Evolutionary conservation across 106 monocot species (phyloP).

Genomic region (Alisma plantagoaquatica): DNA sequence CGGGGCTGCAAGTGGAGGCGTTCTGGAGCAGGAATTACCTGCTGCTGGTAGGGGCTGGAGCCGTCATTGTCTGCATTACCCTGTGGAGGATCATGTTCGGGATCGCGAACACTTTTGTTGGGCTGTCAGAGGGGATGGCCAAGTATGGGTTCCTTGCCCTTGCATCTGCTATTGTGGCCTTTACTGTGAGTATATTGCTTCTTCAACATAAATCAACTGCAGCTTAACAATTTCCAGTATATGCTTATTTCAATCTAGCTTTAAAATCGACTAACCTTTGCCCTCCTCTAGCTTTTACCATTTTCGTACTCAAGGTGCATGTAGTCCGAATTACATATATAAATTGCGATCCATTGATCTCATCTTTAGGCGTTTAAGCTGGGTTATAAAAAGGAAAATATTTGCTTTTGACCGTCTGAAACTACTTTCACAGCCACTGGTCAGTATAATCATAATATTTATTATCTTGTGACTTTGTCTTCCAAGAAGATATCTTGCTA

Average conservation of each 20-base stretch:
- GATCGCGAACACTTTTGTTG: constrained; percentile 76
- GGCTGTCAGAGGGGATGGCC: constrained; percentile 90
- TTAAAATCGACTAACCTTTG: neutral
- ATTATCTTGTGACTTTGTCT: no score
- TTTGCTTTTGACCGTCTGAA: no score
- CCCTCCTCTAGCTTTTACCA: neutral
- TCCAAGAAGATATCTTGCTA: no score
- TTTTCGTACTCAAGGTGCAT: neutral
- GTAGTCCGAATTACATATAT: no score
- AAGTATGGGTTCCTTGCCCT: constrained; percentile 96
- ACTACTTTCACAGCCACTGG: no score
- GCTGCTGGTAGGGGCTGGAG: constrained; percentile 57
- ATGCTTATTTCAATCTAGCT: neutral
- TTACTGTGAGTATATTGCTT: constrained; percentile 56
- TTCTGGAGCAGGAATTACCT: constrained; percentile 94
- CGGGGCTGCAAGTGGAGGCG: constrained; percentile 82
- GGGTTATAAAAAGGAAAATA: no score
- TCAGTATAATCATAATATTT: no score
- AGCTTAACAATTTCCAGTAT: neutral
- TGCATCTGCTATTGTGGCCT: constrained; percentile 79
- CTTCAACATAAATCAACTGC: no score
- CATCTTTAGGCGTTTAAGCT: no score
- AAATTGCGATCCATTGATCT: no score
- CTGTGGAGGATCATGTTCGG: constrained; percentile 90
- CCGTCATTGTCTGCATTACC: constrained; percentile 43